Percentiles rank a stretch among this genome's conserved stretches.
Conservation (phyloP, 2,329 filamentous ascomycete genomes). For the Aspergillus latus region DNA sequence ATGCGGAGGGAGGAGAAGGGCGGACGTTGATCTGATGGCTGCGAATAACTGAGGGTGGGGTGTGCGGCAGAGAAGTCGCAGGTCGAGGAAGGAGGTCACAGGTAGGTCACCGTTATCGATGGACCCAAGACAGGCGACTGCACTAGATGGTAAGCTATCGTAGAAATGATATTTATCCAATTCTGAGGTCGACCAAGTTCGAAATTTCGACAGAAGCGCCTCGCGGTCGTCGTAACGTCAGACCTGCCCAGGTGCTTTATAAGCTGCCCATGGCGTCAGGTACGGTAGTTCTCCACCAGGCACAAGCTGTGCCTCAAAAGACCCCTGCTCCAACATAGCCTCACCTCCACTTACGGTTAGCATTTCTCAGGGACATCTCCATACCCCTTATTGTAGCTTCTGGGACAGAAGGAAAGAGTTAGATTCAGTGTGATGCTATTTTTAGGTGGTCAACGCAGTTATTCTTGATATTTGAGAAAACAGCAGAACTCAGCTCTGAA, state of each 20-base stretch:
- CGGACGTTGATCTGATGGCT: not conserved
- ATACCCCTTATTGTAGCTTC: too few relatives aligned
- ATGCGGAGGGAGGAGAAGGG: not conserved
- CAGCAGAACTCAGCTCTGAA: too few relatives aligned
- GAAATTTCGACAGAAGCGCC: not conserved
- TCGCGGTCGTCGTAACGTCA: not conserved
- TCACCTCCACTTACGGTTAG: not conserved
- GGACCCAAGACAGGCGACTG: too few relatives aligned
- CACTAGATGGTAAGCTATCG: too few relatives aligned
- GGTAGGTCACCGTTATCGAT: too few relatives aligned
- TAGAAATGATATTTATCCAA: too few relatives aligned
- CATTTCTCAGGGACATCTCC: not conserved
- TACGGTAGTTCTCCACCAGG: not conserved
- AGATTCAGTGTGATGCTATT: not conserved
- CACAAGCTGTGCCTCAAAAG: not conserved
- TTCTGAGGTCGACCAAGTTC: not conserved
- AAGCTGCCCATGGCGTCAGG: not conserved
- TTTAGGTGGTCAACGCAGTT: not conserved
- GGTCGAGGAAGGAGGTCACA: not conserved
- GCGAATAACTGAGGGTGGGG: not conserved
- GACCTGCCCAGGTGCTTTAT: not conserved
- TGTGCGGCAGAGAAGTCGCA: not conserved
- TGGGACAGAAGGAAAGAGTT: not conserved
- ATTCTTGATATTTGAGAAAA: too few relatives aligned
- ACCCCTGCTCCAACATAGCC: not conserved